Conservation (phyloP, 1,284 basidiomycete genomes). For the Fistulina hepatica region DNA sequence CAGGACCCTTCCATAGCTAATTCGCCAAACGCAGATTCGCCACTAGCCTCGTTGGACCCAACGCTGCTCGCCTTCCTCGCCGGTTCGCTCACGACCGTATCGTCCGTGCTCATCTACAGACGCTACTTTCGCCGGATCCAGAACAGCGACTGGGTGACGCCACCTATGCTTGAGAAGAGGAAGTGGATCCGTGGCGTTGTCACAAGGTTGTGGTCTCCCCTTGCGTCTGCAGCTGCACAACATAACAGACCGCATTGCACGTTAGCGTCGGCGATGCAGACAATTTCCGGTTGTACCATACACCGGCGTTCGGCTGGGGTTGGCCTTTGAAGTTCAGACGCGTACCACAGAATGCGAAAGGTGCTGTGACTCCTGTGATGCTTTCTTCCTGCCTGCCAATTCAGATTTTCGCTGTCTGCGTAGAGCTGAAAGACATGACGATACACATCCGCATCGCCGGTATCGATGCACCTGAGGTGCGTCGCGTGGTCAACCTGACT, state of each 20-base stretch:
- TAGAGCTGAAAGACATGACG: constrained; percentile 67
- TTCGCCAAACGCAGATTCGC: constrained; percentile 4
- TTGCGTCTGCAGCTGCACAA: too few species aligned
- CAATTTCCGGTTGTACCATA: constrained; percentile 77
- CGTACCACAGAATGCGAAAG: constrained; percentile 51
- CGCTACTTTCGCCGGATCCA: constrained; percentile 50
- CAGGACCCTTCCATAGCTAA: background rate
- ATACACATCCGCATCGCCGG: constrained; percentile 79
- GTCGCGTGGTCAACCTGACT: constrained; percentile 7
- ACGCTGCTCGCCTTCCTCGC: constrained; percentile 31
- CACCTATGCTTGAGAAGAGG: constrained; percentile 39
- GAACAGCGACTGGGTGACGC: constrained; percentile 56
- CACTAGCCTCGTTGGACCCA: too few species aligned
- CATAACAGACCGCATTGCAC: too few species aligned
- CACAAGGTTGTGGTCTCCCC: too few species aligned
- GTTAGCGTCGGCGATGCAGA: constrained; percentile 68
- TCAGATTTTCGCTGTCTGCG: constrained; percentile 1
- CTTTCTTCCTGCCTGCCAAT: constrained; percentile 5
- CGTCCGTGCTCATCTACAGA: constrained; percentile 30
- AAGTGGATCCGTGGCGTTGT: constrained; percentile 65
- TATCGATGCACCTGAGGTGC: constrained; percentile 85
- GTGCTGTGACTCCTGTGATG: constrained; percentile 24
- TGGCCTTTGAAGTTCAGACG: constrained; percentile 61
- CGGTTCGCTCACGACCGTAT: constrained; percentile 33
- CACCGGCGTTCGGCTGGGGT: constrained; percentile 61